Evolutionary conservation across 306 rosid genomes (phyloP).

Genomic region (Malus sylvestris): DNA sequence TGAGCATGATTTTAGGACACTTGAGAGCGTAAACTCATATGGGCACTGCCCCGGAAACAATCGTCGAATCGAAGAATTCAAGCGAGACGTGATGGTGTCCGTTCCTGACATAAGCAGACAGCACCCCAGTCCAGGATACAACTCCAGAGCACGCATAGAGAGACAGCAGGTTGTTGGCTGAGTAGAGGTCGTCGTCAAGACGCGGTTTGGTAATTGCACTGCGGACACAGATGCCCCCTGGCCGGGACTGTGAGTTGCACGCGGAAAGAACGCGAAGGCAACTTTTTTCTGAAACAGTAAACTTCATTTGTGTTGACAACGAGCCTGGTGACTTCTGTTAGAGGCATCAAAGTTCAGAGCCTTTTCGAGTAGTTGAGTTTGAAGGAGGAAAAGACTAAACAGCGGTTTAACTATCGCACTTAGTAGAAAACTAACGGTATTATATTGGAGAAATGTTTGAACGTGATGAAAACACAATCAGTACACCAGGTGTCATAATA

Average conservation of each 20-base stretch:
- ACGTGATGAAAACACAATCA: too few relatives aligned
- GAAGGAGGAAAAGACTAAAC: not conserved
- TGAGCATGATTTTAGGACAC: constrained; percentile 45
- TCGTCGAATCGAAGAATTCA: constrained; percentile 39
- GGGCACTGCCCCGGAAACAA: constrained; percentile 37
- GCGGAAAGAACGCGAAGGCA: constrained; percentile 42
- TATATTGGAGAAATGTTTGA: too few relatives aligned
- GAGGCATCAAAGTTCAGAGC: not conserved
- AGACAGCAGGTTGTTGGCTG: constrained; percentile 45
- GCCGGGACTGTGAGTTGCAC: constrained; percentile 48
- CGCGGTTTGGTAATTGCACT: constrained; percentile 55
- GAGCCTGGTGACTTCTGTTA: constrained; percentile 17
- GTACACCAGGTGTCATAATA: too few relatives aligned
- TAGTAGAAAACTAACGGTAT: too few relatives aligned
- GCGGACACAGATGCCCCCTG: constrained; percentile 48
- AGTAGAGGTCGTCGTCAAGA: constrained; percentile 45
- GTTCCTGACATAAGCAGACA: constrained; percentile 42
- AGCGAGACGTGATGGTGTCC: constrained; percentile 40
- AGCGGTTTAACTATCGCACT: too few relatives aligned
- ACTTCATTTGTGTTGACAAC: constrained; percentile 17
- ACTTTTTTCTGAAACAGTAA: constrained; percentile 25
- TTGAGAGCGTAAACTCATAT: constrained; percentile 49
- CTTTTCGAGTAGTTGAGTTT: not conserved
- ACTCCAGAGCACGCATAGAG: constrained; percentile 49
- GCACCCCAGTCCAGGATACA: constrained; percentile 61